Evolutionary conservation across 2,329 filamentous ascomycete species (phyloP), one percentile per base, ranked within the genome.

Genomic region (Monosporascus sp.): DNA sequence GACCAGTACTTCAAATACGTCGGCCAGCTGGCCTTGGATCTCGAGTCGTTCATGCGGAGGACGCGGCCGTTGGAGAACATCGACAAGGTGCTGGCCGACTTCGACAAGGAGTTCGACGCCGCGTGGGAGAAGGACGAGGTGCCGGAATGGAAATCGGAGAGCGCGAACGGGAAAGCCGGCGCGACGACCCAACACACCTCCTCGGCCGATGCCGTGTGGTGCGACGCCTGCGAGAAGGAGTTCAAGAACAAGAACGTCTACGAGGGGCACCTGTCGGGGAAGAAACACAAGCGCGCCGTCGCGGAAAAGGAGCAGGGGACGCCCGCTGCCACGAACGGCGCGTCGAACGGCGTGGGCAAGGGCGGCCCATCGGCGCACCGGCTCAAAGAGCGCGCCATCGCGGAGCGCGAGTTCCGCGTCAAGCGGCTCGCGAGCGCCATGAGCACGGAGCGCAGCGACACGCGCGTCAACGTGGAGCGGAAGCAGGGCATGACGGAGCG

Each of bases 401-500:
- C 94, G 2, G 89, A 94, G 68, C 86, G 91, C 52, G 94, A 99
- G 68, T 87, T 87, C 69, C 84, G 91, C 18, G 81, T 97, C 50
- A 88, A 87, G 67, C 88, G 87, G 51, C 79, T 99, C 7, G 85
- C 90, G 9, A 81, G 86, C 48, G 84, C 88, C 5, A 94, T 99
- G 84, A 87, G 89, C 67, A 88, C 87, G 15, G 90, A 96, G 67
- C 87, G 93, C 53, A 82, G 88, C 69, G 93, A 96, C 65, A 97
- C 94, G 0, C 84, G 89, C 48, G 87, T 94, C 63, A 97, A 99
- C 65, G 91, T 97, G 11, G 95, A 99, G 78, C 88, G 94, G 50
- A 94, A 91, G 70, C 91, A 95, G 69, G 93, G 93, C 60, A 96
- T 99, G 91, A 99, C 94, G 3, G 93, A 97, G 68, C 86, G 91